phyloP scores from a whole-genome alignment of 2,329 filamentous ascomycete genomes.

The Rachicladosporium sp. region DNA sequence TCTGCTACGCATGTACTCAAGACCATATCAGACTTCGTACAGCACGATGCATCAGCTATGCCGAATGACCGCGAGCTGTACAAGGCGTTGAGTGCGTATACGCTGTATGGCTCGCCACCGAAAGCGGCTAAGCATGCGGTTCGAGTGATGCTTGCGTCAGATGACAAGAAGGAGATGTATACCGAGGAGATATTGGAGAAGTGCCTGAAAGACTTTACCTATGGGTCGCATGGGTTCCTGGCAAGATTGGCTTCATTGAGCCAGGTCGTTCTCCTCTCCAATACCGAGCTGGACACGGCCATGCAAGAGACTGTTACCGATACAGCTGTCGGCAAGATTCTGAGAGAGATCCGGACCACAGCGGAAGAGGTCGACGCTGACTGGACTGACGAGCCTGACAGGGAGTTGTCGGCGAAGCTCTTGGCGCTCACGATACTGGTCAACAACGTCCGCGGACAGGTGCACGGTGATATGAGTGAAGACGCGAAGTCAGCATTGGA shows the following conservation, averaged over 20 bases:
- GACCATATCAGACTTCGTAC: conserved; percentile 83
- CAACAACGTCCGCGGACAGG: conserved; percentile 61
- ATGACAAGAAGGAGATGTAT: conserved; percentile 69
- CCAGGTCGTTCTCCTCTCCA: conserved; percentile 64
- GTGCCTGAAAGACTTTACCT: conserved; percentile 61
- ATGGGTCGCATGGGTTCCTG: conserved; percentile 62
- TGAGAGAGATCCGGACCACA: conserved; percentile 50
- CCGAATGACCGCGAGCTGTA: conserved; percentile 69
- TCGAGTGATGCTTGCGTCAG: conserved; percentile 69
- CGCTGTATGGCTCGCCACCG: conserved; percentile 67
- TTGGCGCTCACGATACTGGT: conserved; percentile 76
- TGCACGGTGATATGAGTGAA: conserved; percentile 9
- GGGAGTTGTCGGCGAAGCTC: conserved; percentile 72
- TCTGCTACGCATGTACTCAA: conserved; percentile 82
- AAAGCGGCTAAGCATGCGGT: conserved; percentile 88
- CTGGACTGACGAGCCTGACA: conserved; percentile 51
- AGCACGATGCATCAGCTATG: conserved; percentile 73
- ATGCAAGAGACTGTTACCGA: conserved; percentile 66
- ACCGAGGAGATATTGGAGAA: conserved; percentile 72
- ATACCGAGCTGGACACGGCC: conserved; percentile 56
- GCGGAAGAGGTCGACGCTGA: conserved; percentile 35
- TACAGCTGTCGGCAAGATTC: conserved; percentile 61
- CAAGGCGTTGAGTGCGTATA: conserved; percentile 70
- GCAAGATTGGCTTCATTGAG: conserved; percentile 58
- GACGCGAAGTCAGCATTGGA: conserved; percentile 31